Evolutionary conservation across 306 rosid species (phyloP).

Genomic region (Vachellia collinsii): DNA sequence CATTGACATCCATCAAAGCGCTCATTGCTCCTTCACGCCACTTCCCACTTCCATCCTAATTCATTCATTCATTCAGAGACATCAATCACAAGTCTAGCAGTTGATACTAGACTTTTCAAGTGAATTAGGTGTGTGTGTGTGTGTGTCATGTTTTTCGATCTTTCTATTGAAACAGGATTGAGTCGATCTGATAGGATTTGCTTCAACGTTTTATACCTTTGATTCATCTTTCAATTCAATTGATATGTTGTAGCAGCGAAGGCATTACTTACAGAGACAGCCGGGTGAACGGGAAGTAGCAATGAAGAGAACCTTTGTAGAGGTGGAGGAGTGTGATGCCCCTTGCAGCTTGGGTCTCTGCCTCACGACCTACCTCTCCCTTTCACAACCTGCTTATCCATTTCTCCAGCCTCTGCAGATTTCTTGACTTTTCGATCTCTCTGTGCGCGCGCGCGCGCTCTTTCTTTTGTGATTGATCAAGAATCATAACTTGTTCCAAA

Average conservation of each 20-base stretch:
- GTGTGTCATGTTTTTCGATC: too few species aligned
- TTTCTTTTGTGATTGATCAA: too few species aligned
- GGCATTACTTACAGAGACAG: slow-evolving; percentile 6
- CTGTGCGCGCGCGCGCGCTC: too few species aligned
- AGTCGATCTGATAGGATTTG: too few species aligned
- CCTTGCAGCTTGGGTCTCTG: not conserved
- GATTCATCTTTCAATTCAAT: too few species aligned
- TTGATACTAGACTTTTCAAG: too few species aligned
- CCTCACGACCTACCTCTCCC: not conserved
- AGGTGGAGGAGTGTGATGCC: not conserved
- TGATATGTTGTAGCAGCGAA: too few species aligned
- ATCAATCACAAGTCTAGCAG: too few species aligned
- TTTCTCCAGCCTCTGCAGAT: not conserved
- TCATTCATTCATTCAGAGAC: not conserved
- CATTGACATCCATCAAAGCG: slow-evolving; percentile 43
- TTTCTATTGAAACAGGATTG: too few species aligned
- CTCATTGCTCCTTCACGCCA: slow-evolving; percentile 60
- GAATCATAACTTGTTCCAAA: too few species aligned
- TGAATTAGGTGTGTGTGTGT: too few species aligned
- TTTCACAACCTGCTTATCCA: not conserved
- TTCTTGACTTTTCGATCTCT: not conserved
- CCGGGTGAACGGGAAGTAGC: slow-evolving; percentile 2
- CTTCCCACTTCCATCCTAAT: slow-evolving; percentile 51
- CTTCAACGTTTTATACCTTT: too few species aligned
- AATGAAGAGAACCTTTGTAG: slow-evolving; percentile 17